Percentiles rank a stretch among this genome's conserved stretches.
Evolutionary conservation across 768 basidiomycete genomes (phyloP).

Genomic region (Lyophyllum semitale): DNA sequence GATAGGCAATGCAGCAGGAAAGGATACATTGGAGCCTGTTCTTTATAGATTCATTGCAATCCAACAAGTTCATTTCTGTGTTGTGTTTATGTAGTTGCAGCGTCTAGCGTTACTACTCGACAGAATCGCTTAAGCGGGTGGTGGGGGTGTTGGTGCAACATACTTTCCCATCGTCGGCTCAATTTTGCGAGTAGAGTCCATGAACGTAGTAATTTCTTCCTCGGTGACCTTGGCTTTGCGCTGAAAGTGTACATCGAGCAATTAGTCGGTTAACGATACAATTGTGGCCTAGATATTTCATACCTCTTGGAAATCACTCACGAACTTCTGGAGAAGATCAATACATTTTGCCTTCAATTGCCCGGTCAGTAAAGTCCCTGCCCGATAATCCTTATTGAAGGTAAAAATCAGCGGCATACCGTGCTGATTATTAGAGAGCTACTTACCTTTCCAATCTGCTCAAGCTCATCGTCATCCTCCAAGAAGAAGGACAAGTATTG

Average conservation of each 20-base stretch:
- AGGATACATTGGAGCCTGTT: neutral
- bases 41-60: neutral
- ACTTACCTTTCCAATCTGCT: conserved; percentile 71
- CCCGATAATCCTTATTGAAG: conserved; percentile 78
- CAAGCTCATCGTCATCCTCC: conserved; percentile 91
- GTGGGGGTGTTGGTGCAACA: conserved; percentile 6
- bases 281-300: neutral
- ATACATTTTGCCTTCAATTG: conserved; percentile 92
- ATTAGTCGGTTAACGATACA: conserved; percentile 5
- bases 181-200: conserved; percentile 81
- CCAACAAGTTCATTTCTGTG: neutral
- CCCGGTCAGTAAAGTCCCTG: conserved; percentile 84
- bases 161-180: conserved; percentile 51
- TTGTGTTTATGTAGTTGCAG: neutral
- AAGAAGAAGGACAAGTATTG: conserved; percentile 96
- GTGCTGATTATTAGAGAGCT: neutral
- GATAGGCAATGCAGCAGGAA: conserved; percentile 57
- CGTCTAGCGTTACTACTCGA: neutral
- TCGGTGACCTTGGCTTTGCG: conserved; percentile 81
- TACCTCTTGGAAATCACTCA: conserved; percentile 82
- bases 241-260: conserved; percentile 40
- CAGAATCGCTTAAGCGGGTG: neutral
- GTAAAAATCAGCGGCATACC: neutral
- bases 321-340: conserved; percentile 76
- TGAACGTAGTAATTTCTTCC: conserved; percentile 71